Percentiles rank a stretch among this genome's conserved stretches.
Evolutionary conservation across 306 rosid species (phyloP).

Genomic region (Herpetospermum pedunculosum): DNA sequence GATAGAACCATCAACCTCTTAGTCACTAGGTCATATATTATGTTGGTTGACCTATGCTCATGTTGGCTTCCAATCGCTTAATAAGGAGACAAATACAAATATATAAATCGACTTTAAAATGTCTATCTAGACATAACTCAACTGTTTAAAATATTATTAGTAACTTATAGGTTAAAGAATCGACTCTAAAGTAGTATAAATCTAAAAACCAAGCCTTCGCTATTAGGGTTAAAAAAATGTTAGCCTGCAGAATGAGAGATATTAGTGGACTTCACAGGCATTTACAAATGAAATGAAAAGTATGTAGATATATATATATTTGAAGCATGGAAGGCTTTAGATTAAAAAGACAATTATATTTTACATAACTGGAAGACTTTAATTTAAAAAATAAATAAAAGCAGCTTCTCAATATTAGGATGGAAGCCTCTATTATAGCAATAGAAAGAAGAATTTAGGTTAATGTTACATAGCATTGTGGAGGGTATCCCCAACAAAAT

Average conservation of each 20-base stretch:
- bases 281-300: neutral
- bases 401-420: constrained; percentile 48
- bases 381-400: constrained; percentile 13
- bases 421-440: constrained; percentile 47
- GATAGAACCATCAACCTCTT: no score
- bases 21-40: no score
- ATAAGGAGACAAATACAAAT: no score
- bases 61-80: no score
- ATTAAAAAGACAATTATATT: neutral
- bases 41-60: no score
- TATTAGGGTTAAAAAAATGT: neutral
- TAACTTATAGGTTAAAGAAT: neutral
- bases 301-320: no score
- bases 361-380: neutral
- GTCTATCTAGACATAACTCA: no score
- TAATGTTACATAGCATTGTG: neutral
- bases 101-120: no score
- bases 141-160: no score
- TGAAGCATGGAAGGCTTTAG: neutral
- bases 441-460: neutral
- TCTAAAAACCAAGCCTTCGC: neutral
- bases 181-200: neutral
- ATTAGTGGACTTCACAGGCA: neutral
- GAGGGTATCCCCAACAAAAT: neutral
- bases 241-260: neutral